Base-by-base conservation (phyloP, 345 rosid species). In the Eutrema yunnanense region DNA sequence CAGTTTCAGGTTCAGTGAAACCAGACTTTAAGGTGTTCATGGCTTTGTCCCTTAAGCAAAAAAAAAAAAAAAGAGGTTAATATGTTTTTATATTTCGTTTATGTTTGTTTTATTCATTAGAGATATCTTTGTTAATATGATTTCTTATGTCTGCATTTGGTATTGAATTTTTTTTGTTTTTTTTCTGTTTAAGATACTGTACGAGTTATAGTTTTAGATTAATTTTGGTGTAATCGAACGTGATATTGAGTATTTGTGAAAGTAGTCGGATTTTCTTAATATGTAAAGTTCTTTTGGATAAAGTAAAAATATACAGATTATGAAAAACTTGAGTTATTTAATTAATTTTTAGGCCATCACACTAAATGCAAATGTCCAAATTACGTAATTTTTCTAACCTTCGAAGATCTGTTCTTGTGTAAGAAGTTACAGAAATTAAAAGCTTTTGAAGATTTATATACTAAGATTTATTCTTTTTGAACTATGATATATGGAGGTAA, bases 101-200 rank as follows among this genome's bases (percentile, higher is more conserved):
- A 58, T n/a, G 59, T 75, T 69, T 62, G 69, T 61, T 74, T 59
- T 54, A 41, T 6, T 68, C 36, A 12, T 16, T 53, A 43, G 64
- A 60, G 63, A 75, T 52, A 67, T 60, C 33, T 60, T 63, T 75
- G 79, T 75, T 75, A 67, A 69, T 75, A 75, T 69, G 54, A 49
- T 74, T 67, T 65, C 22, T 50, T 34, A 32, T 58, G 73, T 41
- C 77, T 37, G 37, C 37, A 70, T n/a, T 58, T 74, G 67, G 55
- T 59, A 56, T 37, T 73, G 44, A 56, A 38, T 65, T 53, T 6
- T 9, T 8, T 7, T 16, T 16, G n/a, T 16, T 16, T 44, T 43
- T 26, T 49, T 9, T 37, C n/a, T 29, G 52, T 65, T 65, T 65
- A 33, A 65, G 49, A 38, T 29, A 37, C 34, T 40, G 57, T 44